Evolutionary conservation across 2,329 filamentous ascomycete genomes (phyloP).

Genomic region (Clarireedia hainanense): DNA sequence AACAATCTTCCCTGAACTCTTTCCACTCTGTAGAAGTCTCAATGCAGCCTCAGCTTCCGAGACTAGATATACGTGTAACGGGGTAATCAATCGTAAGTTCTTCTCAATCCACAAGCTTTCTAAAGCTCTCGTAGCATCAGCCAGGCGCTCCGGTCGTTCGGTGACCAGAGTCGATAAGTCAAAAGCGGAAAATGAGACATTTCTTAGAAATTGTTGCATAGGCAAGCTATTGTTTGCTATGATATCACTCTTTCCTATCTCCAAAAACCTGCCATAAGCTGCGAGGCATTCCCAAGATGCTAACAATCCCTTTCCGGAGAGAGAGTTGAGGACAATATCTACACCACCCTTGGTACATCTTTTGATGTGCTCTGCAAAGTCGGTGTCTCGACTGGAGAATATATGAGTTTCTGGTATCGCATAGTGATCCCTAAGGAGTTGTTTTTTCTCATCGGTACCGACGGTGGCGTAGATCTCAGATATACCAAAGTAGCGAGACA

Average conservation of each 20-base stretch:
- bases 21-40: constrained; percentile 13
- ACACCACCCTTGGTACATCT: neutral
- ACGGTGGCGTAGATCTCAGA: constrained; percentile 5
- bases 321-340: constrained; percentile 1
- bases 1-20: constrained; percentile 14
- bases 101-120: neutral
- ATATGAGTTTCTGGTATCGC: neutral
- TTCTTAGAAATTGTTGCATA: neutral
- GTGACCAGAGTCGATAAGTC: neutral
- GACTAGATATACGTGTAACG: constrained; percentile 2
- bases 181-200: neutral
- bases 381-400: neutral
- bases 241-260: neutral
- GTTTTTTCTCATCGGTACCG: neutral
- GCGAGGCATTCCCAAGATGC: neutral
- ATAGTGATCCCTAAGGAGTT: neutral
- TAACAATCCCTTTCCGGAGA: neutral
- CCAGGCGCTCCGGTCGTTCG: neutral
- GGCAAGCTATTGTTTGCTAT: neutral
- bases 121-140: neutral
- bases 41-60: constrained; percentile 13
- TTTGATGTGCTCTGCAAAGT: neutral
- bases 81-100: neutral
- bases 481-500: constrained; percentile 4
- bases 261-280: neutral